A percentile compares a stretch with the other conserved stretches of the same genome.
Conservation (phyloP, 805 yeast genomes). For the Candida xiaguanensis region DNA sequence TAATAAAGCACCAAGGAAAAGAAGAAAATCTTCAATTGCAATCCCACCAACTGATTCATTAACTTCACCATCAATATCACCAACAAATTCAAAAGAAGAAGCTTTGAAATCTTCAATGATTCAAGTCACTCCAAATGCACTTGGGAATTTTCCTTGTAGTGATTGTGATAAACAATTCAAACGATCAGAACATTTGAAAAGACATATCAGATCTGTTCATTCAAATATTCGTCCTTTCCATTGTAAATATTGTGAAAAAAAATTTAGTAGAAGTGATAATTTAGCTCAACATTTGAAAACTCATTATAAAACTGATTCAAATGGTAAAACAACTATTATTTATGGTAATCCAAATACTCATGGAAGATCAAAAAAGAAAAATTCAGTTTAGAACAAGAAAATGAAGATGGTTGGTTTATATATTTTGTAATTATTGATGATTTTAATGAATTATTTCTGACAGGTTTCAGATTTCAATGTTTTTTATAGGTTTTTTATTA, state of each 20-base stretch:
- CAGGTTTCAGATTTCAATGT: not conserved
- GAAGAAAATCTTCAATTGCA: constrained; percentile 8
- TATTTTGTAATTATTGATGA: too few species aligned
- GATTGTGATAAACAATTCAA: constrained; percentile 42
- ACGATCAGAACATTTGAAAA: constrained; percentile 40
- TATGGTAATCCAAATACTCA: constrained; percentile 6
- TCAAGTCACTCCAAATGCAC: constrained; percentile 2
- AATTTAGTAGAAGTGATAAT: constrained; percentile 40
- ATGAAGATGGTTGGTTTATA: too few species aligned
- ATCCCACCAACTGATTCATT: not conserved
- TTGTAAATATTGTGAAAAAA: constrained; percentile 43
- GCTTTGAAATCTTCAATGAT: not conserved
- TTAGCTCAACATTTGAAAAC: constrained; percentile 44
- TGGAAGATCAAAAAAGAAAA: constrained; percentile 5
- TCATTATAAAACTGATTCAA: constrained; percentile 30
- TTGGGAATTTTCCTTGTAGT: constrained; percentile 34
- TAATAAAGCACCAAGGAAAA: constrained; percentile 5
- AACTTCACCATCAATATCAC: not conserved
- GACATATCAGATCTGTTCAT: constrained; percentile 42
- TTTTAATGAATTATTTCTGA: not conserved
- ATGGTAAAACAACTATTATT: constrained; percentile 21
- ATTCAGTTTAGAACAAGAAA: not conserved
- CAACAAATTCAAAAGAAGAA: constrained; percentile 6
- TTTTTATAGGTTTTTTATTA: not conserved
- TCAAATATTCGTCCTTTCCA: constrained; percentile 44